phyloP scores from a whole-genome alignment of 208 protist species.

The Leishmania tarentolae region DNA sequence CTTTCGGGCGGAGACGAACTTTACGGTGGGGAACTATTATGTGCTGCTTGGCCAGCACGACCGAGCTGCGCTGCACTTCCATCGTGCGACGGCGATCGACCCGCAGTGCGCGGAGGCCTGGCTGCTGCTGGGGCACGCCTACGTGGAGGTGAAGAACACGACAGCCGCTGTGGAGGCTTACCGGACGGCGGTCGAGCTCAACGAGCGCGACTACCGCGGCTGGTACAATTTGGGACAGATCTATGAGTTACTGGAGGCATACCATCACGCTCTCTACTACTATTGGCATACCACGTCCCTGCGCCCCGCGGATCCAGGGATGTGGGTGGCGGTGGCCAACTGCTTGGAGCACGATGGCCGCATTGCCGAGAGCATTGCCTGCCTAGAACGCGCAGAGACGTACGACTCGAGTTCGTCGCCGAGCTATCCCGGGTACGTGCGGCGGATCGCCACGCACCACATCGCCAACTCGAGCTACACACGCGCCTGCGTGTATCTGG shows the following conservation, averaged over 20 bases:
- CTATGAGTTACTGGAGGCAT: constrained; percentile 96
- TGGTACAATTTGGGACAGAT: constrained; percentile 98
- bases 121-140: constrained; percentile 98
- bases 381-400: constrained; percentile 76
- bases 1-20: constrained; percentile 96
- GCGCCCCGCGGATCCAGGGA: constrained; percentile 94
- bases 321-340: constrained; percentile 90
- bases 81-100: constrained; percentile 89
- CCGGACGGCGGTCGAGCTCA: constrained; percentile 92
- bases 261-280: constrained; percentile 96
- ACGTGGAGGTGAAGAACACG: constrained; percentile 96
- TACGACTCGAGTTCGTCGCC: constrained; percentile 47
- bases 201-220: constrained; percentile 93
- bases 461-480: constrained; percentile 49
- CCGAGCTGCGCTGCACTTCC: constrained; percentile 95
- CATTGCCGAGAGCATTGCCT: constrained; percentile 64
- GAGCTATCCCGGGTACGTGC: constrained; percentile 69
- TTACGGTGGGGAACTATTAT: constrained; percentile 98
- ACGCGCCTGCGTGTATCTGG: constrained; percentile 65
- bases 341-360: constrained; percentile 80
- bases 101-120: constrained; percentile 93
- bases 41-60: constrained; percentile 94
- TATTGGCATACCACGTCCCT: constrained; percentile 94
- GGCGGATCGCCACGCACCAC: constrained; percentile 71
- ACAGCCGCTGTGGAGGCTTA: constrained; percentile 96